Percentiles rank a stretch among this genome's conserved stretches.
Conservation (phyloP, 371 early-diverging fungal species). For the Batkoa obscura region DNA sequence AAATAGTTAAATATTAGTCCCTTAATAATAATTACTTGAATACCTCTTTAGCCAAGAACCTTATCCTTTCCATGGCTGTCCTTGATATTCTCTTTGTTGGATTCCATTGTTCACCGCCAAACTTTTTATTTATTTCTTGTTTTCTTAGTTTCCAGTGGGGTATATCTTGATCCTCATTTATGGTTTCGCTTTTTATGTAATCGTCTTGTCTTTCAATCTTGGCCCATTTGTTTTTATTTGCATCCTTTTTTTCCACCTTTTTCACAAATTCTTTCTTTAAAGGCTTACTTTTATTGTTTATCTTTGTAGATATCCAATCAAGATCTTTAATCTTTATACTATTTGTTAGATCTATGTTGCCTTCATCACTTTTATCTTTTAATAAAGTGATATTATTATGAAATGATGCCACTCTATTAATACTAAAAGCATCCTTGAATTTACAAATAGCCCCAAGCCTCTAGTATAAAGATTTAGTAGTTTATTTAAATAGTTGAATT, state of each 20-base stretch:
- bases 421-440: too few relatives aligned
- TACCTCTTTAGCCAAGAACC: slow-evolving; percentile 14
- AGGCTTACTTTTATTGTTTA: neutral
- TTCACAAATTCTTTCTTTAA: too few relatives aligned
- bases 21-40: neutral
- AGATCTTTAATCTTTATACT: neutral
- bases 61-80: slow-evolving; percentile 23
- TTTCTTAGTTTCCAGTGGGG: neutral
- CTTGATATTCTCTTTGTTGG: slow-evolving; percentile 17
- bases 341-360: too few relatives aligned
- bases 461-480: too few relatives aligned
- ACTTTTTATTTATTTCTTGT: slow-evolving; percentile 6
- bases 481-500: too few relatives aligned
- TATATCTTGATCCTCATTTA: neutral
- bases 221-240: neutral
- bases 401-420: too few relatives aligned
- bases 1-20: neutral
- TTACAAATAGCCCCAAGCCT: too few relatives aligned
- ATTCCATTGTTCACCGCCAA: slow-evolving; percentile 12
- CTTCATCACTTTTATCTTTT: too few relatives aligned
- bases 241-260: neutral
- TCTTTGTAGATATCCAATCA: neutral
- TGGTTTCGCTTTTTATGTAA: neutral
- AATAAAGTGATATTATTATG: too few relatives aligned
- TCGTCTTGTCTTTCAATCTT: neutral